A percentile compares a stretch with the other conserved stretches of the same genome.
These are phyloP conservation scores for Brassica carinata DNA, from an alignment of 345 rosid genomes.

Conservation along the genomic window DNA sequence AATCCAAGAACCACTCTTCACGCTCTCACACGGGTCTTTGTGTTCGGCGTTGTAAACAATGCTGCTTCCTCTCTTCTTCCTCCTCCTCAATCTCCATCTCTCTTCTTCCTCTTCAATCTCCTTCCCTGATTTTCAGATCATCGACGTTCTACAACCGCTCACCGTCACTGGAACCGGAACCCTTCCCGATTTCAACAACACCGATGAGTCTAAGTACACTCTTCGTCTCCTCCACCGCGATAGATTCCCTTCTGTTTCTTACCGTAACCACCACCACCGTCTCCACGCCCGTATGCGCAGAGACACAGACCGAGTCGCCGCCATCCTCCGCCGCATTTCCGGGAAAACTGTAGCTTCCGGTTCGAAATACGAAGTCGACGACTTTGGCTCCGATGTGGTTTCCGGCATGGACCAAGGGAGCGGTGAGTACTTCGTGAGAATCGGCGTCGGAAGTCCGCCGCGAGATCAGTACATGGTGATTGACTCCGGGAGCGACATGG, in stretches of 20 bases:
- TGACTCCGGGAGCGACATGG: slow-evolving; percentile 95
- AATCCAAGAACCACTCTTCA: slow-evolving; percentile 35
- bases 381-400: slow-evolving; percentile 85
- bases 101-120: slow-evolving; percentile 28
- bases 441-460: slow-evolving; percentile 92
- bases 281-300: slow-evolving; percentile 72
- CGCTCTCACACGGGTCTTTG: slow-evolving; percentile 23
- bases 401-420: slow-evolving; percentile 98
- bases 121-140: slow-evolving; percentile 42
- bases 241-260: slow-evolving; percentile 33
- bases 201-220: slow-evolving; percentile 36
- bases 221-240: slow-evolving; percentile 76
- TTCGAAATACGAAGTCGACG: slow-evolving; percentile 38
- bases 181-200: slow-evolving; percentile 29
- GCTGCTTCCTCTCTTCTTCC: slow-evolving; percentile 36
- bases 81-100: slow-evolving; percentile 21
- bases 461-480: slow-evolving; percentile 85
- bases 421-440: slow-evolving; percentile 87
- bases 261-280: slow-evolving; percentile 47
- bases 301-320: slow-evolving; percentile 60
- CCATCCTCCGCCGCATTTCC: slow-evolving; percentile 58
- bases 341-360: neutral
- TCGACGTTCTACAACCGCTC: slow-evolving; percentile 32
- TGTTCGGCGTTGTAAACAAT: slow-evolving; percentile 40
- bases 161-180: slow-evolving; percentile 22